Base-by-base conservation (phyloP, 2,329 filamentous ascomycete genomes). In the Ceratocystis albifundus region DNA sequence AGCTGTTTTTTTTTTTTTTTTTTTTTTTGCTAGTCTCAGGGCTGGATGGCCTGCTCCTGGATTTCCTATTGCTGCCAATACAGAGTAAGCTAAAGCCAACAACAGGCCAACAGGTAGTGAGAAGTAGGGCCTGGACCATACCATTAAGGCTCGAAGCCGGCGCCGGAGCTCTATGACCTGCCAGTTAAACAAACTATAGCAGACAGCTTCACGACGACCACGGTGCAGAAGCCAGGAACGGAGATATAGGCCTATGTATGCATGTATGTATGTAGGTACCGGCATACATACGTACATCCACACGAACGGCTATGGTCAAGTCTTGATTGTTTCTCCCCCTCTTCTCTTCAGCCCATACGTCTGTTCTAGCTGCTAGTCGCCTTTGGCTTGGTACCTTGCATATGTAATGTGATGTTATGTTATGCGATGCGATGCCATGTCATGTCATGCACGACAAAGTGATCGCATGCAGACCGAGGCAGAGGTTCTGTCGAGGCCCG, bases 361-460 rank as follows among this genome's bases (percentile, higher is more conserved):
- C 53, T 17, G 53, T 59, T 30, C 53, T 59, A 30, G 25, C 28
- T 59, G 53, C 53, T 59, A 30, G 53, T 32, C 36, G n/a, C 25
- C 17, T 17, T 30, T 30, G 53, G 53, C 53, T 30, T 59, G 53
- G 61, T 63, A 63, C 61, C 61, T 63, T 63, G 61, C 61, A 63
- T 63, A 63, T 63, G 61, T 63, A 32, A 46, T 63, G 61, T 25
- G 25, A 59, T 59, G 53, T 5, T 15, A 32, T 59, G 53, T 28
- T 25, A 55, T 57, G 53, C 50, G 10, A 30, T 59, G 53, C 53
- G 1, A 30, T 57, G 53, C 17, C 3, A 36, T 59, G 53, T 22
- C 53, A 59, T 59, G 28, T 36, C 61, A 63, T 63, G 61, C 61
- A 63, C 46, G 61, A 48, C 61, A 63, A 63, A 63, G 61, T 48